Percentiles rank a stretch among this genome's conserved stretches.
These are phyloP conservation scores for Globisporangium cylindrosporum DNA, from an alignment of 352 stramenopile genomes.

Conservation along the genomic window DNA sequence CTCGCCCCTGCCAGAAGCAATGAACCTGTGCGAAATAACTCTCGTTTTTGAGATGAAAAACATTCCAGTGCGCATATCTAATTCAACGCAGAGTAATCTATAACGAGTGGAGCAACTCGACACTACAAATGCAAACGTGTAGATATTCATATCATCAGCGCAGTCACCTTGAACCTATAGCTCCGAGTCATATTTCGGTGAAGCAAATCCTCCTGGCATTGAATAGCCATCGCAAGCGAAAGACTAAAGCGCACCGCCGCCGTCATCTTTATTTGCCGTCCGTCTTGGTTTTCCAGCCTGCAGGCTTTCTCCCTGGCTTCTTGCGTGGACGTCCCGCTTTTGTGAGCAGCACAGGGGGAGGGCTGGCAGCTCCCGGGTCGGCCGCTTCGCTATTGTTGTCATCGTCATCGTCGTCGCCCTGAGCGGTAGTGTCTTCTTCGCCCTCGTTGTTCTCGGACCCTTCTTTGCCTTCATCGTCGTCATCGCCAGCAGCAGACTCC, in stretches of 20 bases:
- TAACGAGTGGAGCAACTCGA: too few relatives aligned
- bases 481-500: slow-evolving; percentile 10
- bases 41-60: too few relatives aligned
- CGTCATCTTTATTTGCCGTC: neutral
- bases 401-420: slow-evolving; percentile 33
- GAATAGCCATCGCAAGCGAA: too few relatives aligned
- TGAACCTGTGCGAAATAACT: too few relatives aligned
- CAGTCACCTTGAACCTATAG: too few relatives aligned
- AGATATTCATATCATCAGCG: too few relatives aligned
- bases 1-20: neutral
- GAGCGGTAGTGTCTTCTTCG: slow-evolving; percentile 25
- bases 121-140: too few relatives aligned
- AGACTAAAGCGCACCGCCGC: too few relatives aligned
- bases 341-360: slow-evolving; percentile 24
- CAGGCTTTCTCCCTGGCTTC: slow-evolving; percentile 49
- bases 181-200: too few relatives aligned
- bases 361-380: neutral
- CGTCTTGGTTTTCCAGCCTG: slow-evolving; percentile 14
- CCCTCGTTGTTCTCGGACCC: slow-evolving; percentile 19
- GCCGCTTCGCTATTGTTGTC: slow-evolving; percentile 21
- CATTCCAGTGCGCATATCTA: too few relatives aligned
- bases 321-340: slow-evolving; percentile 51
- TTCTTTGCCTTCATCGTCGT: slow-evolving; percentile 15
- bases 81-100: too few relatives aligned
- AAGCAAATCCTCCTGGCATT: too few relatives aligned